These are phyloP conservation scores for Podochytrium sp. DNA, from an alignment of 192 early-diverging fungal genomes.

Conservation along the genomic window DNA sequence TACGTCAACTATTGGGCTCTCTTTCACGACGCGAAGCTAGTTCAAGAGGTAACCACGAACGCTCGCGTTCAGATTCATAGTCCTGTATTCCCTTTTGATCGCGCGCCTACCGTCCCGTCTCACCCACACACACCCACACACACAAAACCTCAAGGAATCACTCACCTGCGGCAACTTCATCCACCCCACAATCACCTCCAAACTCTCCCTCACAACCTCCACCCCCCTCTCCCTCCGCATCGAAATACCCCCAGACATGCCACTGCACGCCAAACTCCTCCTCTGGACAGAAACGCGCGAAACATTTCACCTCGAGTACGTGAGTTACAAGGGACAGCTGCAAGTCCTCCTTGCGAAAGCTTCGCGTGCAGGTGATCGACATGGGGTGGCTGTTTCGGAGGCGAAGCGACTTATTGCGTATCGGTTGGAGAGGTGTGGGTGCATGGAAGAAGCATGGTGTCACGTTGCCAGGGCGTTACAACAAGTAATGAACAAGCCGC, in stretches of 20 bases:
- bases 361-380: background rate
- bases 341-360: background rate
- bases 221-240: background rate
- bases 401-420: background rate
- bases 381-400: background rate
- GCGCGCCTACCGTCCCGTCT: background rate
- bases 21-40: background rate
- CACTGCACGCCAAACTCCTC: constrained; percentile 1
- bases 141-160: no score
- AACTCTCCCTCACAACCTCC: background rate
- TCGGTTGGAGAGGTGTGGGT: constrained; percentile 6
- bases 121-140: background rate
- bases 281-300: constrained; percentile 11
- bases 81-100: no score
- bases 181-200: background rate
- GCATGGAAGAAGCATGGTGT: constrained; percentile 29
- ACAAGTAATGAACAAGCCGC: constrained; percentile 3
- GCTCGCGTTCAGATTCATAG: no score
- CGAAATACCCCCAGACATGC: background rate
- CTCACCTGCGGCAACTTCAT: background rate
- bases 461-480: constrained; percentile 1
- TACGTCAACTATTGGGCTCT: background rate
- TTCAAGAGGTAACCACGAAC: background rate
- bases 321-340: constrained; percentile 17
- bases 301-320: constrained; percentile 18